Evolutionary conservation across 176 grass and related monocot species (phyloP).

Genomic region (Avena insularis): DNA sequence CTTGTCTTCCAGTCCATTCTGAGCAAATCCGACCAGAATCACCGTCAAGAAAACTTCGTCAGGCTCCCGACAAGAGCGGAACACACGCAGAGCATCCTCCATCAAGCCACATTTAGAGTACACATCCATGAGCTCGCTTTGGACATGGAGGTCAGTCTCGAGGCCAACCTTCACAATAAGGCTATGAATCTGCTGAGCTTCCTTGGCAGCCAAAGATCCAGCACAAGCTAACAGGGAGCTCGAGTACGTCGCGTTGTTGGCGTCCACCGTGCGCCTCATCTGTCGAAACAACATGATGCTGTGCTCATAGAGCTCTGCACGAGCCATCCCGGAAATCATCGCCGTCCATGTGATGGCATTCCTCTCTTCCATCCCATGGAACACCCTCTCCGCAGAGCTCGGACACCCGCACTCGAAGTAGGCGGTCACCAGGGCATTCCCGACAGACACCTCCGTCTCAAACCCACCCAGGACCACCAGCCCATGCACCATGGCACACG

Average conservation of each 20-base stretch:
- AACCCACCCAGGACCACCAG: constrained; percentile 51
- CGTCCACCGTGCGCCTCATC: constrained; percentile 57
- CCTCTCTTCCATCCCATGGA: constrained; percentile 52
- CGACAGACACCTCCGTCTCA: constrained; percentile 46
- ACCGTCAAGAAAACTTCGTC: constrained; percentile 76
- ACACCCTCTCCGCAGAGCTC: constrained; percentile 48
- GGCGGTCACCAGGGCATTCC: constrained; percentile 67
- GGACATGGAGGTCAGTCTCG: constrained; percentile 58
- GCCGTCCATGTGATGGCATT: constrained; percentile 93
- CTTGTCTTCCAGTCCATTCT: constrained; percentile 73
- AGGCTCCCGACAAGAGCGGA: constrained; percentile 55
- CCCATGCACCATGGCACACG: constrained; percentile 56
- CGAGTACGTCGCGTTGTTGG: constrained; percentile 67
- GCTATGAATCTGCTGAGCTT: constrained; percentile 79
- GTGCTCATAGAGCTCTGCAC: constrained; percentile 48
- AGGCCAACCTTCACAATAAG: constrained; percentile 74
- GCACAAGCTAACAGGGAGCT: constrained; percentile 72
- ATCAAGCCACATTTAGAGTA: constrained; percentile 90
- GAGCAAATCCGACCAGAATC: constrained; percentile 83
- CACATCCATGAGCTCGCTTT: constrained; percentile 84
- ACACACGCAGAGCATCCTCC: constrained; percentile 74
- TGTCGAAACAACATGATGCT: constrained; percentile 64
- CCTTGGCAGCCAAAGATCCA: constrained; percentile 50
- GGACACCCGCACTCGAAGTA: constrained; percentile 67
- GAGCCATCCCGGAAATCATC: constrained; percentile 77